These are phyloP conservation scores for Cryptomeria japonica DNA, from an alignment of 75 land plant species.

Conservation along the genomic window DNA sequence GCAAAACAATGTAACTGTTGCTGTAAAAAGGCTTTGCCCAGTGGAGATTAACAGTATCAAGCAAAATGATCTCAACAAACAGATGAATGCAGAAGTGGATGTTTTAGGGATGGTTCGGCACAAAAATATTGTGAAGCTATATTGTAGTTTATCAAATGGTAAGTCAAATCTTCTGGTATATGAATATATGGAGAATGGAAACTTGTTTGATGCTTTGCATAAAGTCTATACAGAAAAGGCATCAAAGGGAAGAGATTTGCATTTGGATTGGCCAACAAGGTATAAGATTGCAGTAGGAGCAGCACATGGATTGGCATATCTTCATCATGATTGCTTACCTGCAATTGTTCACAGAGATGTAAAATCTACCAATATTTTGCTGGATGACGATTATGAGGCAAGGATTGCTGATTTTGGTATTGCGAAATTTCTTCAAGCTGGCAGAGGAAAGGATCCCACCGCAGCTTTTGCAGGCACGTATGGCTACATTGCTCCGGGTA, in stretches of 20 bases:
- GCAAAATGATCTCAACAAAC: slow-evolving; percentile 20
- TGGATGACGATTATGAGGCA: slow-evolving; percentile 73
- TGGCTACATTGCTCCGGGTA: slow-evolving; percentile 96
- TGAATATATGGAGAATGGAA: slow-evolving; percentile 92
- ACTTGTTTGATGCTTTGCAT: slow-evolving; percentile 70
- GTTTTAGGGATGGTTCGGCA: slow-evolving; percentile 76
- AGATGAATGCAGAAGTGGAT: slow-evolving; percentile 61
- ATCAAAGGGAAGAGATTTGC: slow-evolving; percentile 37
- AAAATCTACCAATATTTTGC: slow-evolving; percentile 82
- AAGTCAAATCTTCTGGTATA: slow-evolving; percentile 61
- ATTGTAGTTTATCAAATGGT: slow-evolving; percentile 52
- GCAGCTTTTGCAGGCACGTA: slow-evolving; percentile 73
- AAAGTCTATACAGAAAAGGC: slow-evolving; percentile 15
- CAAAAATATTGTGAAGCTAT: slow-evolving; percentile 75
- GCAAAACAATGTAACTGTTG: slow-evolving; percentile 60
- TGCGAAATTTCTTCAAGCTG: slow-evolving; percentile 52
- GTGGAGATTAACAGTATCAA: slow-evolving; percentile 20
- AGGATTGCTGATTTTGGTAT: slow-evolving; percentile 92
- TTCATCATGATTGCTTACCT: slow-evolving; percentile 88
- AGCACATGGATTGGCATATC: slow-evolving; percentile 76
- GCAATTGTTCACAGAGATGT: slow-evolving; percentile 84
- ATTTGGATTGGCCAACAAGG: slow-evolving; percentile 74
- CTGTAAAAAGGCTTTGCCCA: slow-evolving; percentile 62
- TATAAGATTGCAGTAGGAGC: slow-evolving; percentile 81
- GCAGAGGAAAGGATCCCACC: slow-evolving; percentile 19